Evolutionary conservation across 345 rosid species (phyloP).

Genomic region (Bruguiera sexangula): DNA sequence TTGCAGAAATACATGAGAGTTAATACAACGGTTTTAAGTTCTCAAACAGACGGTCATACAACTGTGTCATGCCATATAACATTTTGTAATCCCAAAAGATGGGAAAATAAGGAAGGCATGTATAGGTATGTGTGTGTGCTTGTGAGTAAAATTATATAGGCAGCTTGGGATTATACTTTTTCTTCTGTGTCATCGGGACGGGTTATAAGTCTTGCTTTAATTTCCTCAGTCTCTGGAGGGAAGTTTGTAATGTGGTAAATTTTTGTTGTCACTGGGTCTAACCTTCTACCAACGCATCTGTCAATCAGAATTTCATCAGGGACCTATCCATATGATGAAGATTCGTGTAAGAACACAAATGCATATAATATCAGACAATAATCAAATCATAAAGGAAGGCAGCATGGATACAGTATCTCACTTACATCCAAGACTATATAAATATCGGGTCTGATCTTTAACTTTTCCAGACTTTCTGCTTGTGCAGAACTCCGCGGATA

Average conservation of each 20-base stretch:
- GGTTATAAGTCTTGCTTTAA: constrained; percentile 71
- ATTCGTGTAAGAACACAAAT: constrained; percentile 1
- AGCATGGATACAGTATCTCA: constrained; percentile 7
- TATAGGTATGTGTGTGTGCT: not conserved
- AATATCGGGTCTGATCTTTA: constrained; percentile 70
- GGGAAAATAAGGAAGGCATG: not conserved
- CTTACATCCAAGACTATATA: constrained; percentile 71
- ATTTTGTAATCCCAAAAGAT: not conserved
- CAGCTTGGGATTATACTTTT: constrained; percentile 41
- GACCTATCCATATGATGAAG: constrained; percentile 56
- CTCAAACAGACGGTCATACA: not conserved
- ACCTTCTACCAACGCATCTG: constrained; percentile 88
- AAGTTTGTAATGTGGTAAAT: constrained; percentile 67
- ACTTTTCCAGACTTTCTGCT: constrained; percentile 69
- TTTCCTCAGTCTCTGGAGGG: constrained; percentile 69
- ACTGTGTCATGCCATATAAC: too few species aligned
- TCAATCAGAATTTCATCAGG: constrained; percentile 87
- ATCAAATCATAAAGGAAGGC: not conserved
- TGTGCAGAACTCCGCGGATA: constrained; percentile 74
- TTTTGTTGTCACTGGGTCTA: constrained; percentile 72
- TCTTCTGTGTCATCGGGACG: constrained; percentile 91
- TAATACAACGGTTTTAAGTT: not conserved
- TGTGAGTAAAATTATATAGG: not conserved
- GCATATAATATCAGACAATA: constrained; percentile 1
- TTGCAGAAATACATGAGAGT: not conserved